phyloP scores from a whole-genome alignment of 331 rosid species.

The Saraca asoca region DNA sequence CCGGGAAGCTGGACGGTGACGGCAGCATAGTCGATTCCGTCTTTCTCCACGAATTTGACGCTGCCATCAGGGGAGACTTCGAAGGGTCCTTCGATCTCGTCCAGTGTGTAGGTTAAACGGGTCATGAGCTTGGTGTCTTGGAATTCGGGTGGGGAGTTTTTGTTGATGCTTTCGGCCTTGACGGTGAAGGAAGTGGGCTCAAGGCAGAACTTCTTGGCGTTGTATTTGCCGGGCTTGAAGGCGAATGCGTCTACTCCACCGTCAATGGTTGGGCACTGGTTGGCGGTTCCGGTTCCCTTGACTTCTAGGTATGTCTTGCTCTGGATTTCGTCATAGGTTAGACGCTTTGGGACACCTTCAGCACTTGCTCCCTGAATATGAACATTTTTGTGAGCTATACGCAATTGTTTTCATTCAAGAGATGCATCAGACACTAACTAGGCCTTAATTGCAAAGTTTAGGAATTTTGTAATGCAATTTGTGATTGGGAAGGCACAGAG shows the following conservation, averaged over 20 bases:
- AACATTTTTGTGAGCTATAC: background rate
- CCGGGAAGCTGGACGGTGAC: constrained; percentile 96
- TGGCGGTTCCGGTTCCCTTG: constrained; percentile 91
- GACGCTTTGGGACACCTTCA: constrained; percentile 82
- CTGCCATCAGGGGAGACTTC: constrained; percentile 73
- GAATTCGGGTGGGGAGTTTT: constrained; percentile 82
- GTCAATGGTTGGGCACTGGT: constrained; percentile 93
- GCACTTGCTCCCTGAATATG: constrained; percentile 82
- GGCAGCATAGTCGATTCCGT: constrained; percentile 92
- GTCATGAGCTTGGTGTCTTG: constrained; percentile 99
- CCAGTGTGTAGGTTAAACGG: constrained; percentile 93
- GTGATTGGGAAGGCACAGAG: no score
- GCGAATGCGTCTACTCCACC: constrained; percentile 79
- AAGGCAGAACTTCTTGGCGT: constrained; percentile 71
- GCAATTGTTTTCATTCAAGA: background rate
- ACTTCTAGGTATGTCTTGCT: constrained; percentile 94
- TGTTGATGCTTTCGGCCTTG: constrained; percentile 78
- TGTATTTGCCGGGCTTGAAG: constrained; percentile 87
- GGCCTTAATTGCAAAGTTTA: background rate
- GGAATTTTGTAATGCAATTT: background rate
- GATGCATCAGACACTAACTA: background rate
- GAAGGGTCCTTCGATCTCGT: constrained; percentile 94
- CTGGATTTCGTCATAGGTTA: constrained; percentile 91
- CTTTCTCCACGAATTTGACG: constrained; percentile 87
- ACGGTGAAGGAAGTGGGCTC: constrained; percentile 99